Conservation (phyloP, 2,329 filamentous ascomycete genomes). For the Fusarium temperatum region DNA sequence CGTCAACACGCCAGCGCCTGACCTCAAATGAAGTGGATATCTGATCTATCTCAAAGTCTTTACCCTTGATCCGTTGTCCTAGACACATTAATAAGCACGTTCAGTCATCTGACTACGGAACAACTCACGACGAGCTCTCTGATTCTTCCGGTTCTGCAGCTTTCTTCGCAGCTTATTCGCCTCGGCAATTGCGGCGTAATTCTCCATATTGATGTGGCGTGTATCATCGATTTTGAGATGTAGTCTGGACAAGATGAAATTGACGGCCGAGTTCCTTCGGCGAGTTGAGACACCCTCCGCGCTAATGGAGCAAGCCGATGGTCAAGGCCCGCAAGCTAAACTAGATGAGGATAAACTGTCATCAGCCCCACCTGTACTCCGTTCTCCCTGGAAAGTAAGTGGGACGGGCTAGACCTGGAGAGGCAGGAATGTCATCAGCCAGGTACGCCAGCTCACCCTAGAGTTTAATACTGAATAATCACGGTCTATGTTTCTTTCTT, state of each 20-base stretch:
- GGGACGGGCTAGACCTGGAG: background rate
- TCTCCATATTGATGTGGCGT: background rate
- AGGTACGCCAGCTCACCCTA: background rate
- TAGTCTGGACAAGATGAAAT: background rate
- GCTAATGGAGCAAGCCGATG: too few relatives aligned
- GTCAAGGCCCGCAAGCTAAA: background rate
- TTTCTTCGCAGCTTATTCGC: background rate
- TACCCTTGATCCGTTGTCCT: background rate
- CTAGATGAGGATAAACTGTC: background rate
- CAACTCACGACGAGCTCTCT: background rate
- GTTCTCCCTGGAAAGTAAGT: fast-evolving
- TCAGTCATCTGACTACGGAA: background rate
- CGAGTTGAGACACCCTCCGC: too few relatives aligned
- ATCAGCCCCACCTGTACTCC: background rate
- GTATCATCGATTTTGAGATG: too few relatives aligned
- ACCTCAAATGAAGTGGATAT: background rate
- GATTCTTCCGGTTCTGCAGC: background rate
- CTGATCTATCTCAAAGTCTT: background rate
- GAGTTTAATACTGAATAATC: background rate
- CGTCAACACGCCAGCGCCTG: background rate
- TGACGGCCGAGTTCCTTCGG: too few relatives aligned
- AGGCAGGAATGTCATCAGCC: background rate
- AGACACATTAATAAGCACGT: background rate
- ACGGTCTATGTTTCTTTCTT: background rate
- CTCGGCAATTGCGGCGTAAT: background rate